Evolutionary conservation across 1,284 basidiomycete species (phyloP), one percentile per base, ranked within the genome.

Genomic region (Cryptococcus neoformans): DNA sequence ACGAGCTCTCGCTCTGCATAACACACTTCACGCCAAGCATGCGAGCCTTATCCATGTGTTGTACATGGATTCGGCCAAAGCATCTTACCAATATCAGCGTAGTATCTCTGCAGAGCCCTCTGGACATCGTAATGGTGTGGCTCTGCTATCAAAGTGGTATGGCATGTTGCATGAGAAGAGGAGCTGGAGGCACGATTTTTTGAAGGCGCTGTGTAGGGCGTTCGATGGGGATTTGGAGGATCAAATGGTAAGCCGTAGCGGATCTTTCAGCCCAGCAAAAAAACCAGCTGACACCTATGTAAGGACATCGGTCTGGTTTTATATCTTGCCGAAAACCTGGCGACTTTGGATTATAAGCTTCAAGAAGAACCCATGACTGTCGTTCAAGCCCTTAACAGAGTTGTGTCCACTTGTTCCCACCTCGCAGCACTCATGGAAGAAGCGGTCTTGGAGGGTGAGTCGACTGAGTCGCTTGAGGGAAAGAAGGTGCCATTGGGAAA

Each of bases 311-410:
- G 87, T 36, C 90, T 98, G 65, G 83, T 83, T 0, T 86, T 92
- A 48, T 99, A 91, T 77, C 87, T 98, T 81, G 89, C 91, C 0
- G 96, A 99, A 74, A 97, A 96, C 69, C 87, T 99, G 57, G 84
- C 92, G 0, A 81, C 86, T 1, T 84, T 99, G 57, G 92, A 97
- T 49, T 98, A 94, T 81, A 96, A 93, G 79, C 89, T 89, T 0
- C 86, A 89, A 68, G 96, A 99, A 73, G 96, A 99, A 78, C 86
- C 89, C 3, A 80, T 98, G 56, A 84, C 87, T 0, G 86, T 98
- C 16, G 84, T 97, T 66, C 88, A 88, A 62, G 83, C 85, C 53
- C 82, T 97, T 49, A 93, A 89, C 4, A 81, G 83, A 10, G 83
- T 91, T 9, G 80, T 98, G 41, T 93, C 92, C 0, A 90, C 89